Percentiles rank a stretch among this genome's conserved stretches.
These are phyloP conservation scores for Helminthosporium solani DNA, from an alignment of 2,329 filamentous ascomycete species.

Conservation along the genomic window DNA sequence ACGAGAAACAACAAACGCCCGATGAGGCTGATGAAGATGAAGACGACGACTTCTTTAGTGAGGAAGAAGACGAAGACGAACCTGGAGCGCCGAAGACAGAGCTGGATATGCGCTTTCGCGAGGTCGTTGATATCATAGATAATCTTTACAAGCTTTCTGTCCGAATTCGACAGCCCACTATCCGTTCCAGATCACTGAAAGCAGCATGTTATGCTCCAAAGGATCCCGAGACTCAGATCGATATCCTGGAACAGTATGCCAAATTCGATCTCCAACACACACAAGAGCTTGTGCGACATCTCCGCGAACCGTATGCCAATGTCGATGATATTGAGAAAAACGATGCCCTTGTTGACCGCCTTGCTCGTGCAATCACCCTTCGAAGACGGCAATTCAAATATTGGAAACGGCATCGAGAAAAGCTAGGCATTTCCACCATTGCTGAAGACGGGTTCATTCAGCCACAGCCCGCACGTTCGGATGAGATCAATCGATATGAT, in stretches of 20 bases:
- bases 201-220: constrained; percentile 37
- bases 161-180: constrained; percentile 37
- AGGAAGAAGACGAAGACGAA: constrained; percentile 30
- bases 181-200: constrained; percentile 37
- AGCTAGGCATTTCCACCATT: constrained; percentile 26
- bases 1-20: constrained; percentile 29
- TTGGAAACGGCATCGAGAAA: constrained; percentile 37
- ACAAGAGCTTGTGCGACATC: constrained; percentile 28
- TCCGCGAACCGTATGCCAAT: constrained; percentile 17
- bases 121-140: constrained; percentile 41
- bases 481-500: constrained; percentile 13
- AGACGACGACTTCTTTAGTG: constrained; percentile 29
- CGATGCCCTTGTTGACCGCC: constrained; percentile 23
- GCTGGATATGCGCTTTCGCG: constrained; percentile 37
- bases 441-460: constrained; percentile 18
- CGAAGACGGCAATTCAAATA: constrained; percentile 42
- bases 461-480: constrained; percentile 7
- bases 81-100: constrained; percentile 27
- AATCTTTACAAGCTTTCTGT: constrained; percentile 42
- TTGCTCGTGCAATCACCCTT: constrained; percentile 35
- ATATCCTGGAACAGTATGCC: constrained; percentile 36
- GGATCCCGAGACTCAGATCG: constrained; percentile 39
- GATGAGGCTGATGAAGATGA: constrained; percentile 22
- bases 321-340: constrained; percentile 6
- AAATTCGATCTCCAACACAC: constrained; percentile 31